Evolutionary conservation across 2,329 filamentous ascomycete species (phyloP), one percentile per base, ranked within the genome.

Genomic region (Penicillium sp.): DNA sequence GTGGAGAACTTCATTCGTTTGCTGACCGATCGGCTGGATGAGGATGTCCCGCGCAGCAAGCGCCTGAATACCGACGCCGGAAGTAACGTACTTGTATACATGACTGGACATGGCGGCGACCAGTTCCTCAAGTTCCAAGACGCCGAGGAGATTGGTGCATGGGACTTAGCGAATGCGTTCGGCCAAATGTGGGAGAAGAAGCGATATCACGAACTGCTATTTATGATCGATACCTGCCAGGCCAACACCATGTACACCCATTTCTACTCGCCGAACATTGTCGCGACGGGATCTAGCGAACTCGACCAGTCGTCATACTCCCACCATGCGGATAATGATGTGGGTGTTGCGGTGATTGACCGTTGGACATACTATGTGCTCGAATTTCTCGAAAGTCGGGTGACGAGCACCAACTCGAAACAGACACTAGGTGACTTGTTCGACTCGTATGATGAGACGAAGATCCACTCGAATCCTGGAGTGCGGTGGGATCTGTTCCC

Each of bases 161-260:
- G 96, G 76, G 95, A 99, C 79, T 82, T 99, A 61, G 95, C 96
- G 5, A 92, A 99, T 78, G 95, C 95, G 0, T 98, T 99, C 76
- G 93, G 96, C 79, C 94, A 99, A 83, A 99, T 99, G 95, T 97
- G 93, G 91, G 95, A 99, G 85, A 99, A 99, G 88, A 96, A 96
- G 82, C 90, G 95, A 83, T 99, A 98, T 79, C 92, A 98, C 76
- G 95, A 99, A 79, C 89, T 99, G 69, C 87, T 99, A 61, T 99
- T 99, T 83, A 99, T 99, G 95, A 99, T 99, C 79, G 95, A 99
- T 78, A 99, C 95, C 0, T 99, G 95, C 81, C 95, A 99, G 81
- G 95, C 95, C 59, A 99, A 99, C 78, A 99, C 95, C 35, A 97
- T 99, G 93, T 99, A 97, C 81, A 94, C 90, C 75, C 94, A 97